Conservation (phyloP, 1,139 yeast genomes). For the Meyerozyma smithsonii region DNA sequence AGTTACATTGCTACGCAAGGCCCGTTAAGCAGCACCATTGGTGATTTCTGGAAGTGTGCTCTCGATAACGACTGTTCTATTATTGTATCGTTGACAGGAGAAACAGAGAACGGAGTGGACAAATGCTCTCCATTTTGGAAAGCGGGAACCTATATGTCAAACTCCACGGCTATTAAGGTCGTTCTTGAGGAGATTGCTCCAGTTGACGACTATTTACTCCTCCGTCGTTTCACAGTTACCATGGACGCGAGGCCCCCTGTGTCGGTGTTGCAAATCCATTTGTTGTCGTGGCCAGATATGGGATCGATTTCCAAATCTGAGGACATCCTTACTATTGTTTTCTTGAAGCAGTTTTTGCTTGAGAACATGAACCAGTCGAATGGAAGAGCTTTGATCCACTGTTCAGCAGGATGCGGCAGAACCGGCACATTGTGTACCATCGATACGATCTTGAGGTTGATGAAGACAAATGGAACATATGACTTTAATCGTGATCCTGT, state of each 20-base stretch:
- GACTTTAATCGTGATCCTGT: slow-evolving; percentile 36
- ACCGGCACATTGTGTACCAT: slow-evolving; percentile 82
- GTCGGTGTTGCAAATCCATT: slow-evolving; percentile 45
- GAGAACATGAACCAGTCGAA: slow-evolving; percentile 6
- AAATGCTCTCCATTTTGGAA: slow-evolving; percentile 57
- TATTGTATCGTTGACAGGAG: slow-evolving; percentile 48
- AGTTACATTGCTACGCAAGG: slow-evolving; percentile 83
- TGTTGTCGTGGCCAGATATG: slow-evolving; percentile 53
- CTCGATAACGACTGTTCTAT: slow-evolving; percentile 37
- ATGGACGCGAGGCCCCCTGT: slow-evolving; percentile 17
- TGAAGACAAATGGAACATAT: slow-evolving; percentile 17
- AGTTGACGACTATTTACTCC: slow-evolving; percentile 15
- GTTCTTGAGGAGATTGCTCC: slow-evolving; percentile 15
- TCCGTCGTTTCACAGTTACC: slow-evolving; percentile 34
- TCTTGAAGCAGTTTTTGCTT: slow-evolving; percentile 25
- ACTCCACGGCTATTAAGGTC: slow-evolving; percentile 28
- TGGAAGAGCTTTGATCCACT: slow-evolving; percentile 63
- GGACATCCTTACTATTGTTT: slow-evolving; percentile 39
- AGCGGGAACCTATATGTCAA: slow-evolving; percentile 40
- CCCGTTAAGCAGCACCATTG: slow-evolving; percentile 69
- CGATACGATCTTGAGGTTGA: slow-evolving; percentile 55
- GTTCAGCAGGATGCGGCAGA: slow-evolving; percentile 92
- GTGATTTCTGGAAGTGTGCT: slow-evolving; percentile 79
- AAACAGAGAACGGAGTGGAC: slow-evolving; percentile 46
- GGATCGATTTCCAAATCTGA: slow-evolving; percentile 33